A percentile compares a stretch with the other conserved stretches of the same genome.
Conservation (phyloP, 116 monocot species). For the Papilionanthe hybrid region DNA sequence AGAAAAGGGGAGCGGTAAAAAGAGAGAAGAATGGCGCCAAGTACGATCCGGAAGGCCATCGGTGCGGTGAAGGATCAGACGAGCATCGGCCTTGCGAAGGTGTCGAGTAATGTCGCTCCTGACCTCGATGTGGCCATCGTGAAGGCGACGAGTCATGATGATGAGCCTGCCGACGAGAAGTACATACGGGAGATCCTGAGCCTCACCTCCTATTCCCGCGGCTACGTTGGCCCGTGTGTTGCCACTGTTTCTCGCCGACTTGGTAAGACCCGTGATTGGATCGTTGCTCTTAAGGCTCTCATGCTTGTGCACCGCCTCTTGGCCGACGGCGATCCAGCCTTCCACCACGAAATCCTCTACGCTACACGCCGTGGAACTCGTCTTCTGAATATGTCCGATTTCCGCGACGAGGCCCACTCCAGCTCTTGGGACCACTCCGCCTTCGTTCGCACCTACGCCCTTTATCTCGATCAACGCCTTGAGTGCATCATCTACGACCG, state of each 20-base stretch:
- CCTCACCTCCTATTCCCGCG: conserved; percentile 67
- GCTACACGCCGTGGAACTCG: conserved; percentile 72
- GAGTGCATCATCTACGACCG: conserved; percentile 45
- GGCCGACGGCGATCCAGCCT: conserved; percentile 56
- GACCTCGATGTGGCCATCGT: conserved; percentile 85
- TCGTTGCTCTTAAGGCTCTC: conserved; percentile 78
- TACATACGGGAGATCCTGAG: conserved; percentile 67
- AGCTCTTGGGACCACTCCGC: conserved; percentile 92
- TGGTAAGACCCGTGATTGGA: conserved; percentile 78
- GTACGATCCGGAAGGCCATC: conserved; percentile 67
- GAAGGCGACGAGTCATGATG: conserved; percentile 86
- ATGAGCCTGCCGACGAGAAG: conserved; percentile 68
- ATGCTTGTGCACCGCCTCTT: conserved; percentile 79
- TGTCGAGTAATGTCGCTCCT: conserved; percentile 74
- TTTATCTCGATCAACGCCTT: conserved; percentile 82
- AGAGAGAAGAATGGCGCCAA: conserved; percentile 27
- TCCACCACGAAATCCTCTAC: conserved; percentile 72
- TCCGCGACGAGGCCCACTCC: conserved; percentile 89
- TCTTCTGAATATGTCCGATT: conserved; percentile 81
- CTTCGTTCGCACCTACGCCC: conserved; percentile 82
- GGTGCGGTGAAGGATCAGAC: conserved; percentile 94
- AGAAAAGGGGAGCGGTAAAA: background rate
- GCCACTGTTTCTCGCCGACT: conserved; percentile 59
- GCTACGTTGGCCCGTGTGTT: conserved; percentile 49
- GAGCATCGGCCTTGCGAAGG: conserved; percentile 78